These are phyloP conservation scores for Chrysanthemum seticuspe DNA, from an alignment of 129 eudicot species.

Conservation along the genomic window DNA sequence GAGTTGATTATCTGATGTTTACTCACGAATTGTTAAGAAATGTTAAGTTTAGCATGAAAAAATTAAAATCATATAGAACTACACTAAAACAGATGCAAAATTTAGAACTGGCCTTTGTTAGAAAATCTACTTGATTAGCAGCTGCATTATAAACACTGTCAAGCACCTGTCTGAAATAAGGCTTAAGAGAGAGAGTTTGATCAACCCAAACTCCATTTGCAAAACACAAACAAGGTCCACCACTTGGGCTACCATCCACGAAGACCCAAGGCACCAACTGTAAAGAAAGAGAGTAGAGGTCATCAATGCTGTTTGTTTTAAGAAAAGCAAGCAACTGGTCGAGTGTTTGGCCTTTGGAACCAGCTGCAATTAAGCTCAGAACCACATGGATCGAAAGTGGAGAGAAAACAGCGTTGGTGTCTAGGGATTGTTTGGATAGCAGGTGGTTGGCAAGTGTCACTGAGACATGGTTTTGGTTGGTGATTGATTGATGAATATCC, in stretches of 20 bases:
- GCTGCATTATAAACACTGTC: constrained; percentile 58
- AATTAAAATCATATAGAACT: not conserved
- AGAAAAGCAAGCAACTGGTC: constrained; percentile 59
- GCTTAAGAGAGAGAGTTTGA: constrained; percentile 46
- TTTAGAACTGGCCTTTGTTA: constrained; percentile 45
- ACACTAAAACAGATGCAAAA: not conserved
- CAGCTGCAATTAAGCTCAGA: constrained; percentile 54
- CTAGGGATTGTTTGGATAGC: constrained; percentile 33
- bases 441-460: constrained; percentile 44
- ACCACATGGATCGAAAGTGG: constrained; percentile 74
- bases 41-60: too few relatives aligned
- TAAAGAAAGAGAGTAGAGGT: constrained; percentile 49
- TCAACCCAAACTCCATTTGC: constrained; percentile 81
- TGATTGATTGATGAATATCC: constrained; percentile 53
- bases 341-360: constrained; percentile 57
- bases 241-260: constrained; percentile 54
- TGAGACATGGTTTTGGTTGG: constrained; percentile 60
- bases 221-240: constrained; percentile 65
- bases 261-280: constrained; percentile 51
- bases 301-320: constrained; percentile 41
- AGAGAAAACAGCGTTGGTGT: constrained; percentile 61
- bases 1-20: too few relatives aligned
- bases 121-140: constrained; percentile 62
- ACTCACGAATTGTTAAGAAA: too few relatives aligned
- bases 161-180: constrained; percentile 48